Percentiles rank a stretch among this genome's conserved stretches.
These are phyloP conservation scores for Crucihimalaya himalaica DNA, from an alignment of 345 rosid species.

Conservation along the genomic window DNA sequence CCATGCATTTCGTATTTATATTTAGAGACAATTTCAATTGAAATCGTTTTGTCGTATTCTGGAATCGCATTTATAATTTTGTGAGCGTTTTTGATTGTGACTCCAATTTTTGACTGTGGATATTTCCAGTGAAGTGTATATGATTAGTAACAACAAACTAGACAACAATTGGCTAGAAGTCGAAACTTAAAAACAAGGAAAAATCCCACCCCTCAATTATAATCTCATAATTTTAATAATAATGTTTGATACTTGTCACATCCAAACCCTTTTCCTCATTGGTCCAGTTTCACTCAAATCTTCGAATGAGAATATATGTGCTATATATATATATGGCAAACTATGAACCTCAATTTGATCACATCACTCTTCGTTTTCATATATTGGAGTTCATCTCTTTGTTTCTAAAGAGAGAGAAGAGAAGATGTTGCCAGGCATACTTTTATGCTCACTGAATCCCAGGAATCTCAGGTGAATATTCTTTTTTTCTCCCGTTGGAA, in stretches of 20 bases:
- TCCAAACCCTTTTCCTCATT: slow-evolving; percentile 28
- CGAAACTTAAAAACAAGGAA: slow-evolving; percentile 8
- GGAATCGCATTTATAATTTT: background rate
- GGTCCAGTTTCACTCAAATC: slow-evolving; percentile 6
- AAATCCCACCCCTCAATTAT: slow-evolving; percentile 2
- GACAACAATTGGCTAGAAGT: slow-evolving; percentile 33
- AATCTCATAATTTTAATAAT: slow-evolving; percentile 9
- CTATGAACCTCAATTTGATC: slow-evolving; percentile 13
- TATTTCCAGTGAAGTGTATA: background rate
- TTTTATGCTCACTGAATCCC: slow-evolving; percentile 57
- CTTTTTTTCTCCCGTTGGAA: background rate
- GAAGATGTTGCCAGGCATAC: slow-evolving; percentile 55
- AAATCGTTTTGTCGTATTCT: slow-evolving; percentile 1
- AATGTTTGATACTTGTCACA: slow-evolving; percentile 40
- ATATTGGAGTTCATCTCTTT: background rate
- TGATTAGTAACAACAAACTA: slow-evolving; percentile 23
- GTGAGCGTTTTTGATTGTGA: background rate
- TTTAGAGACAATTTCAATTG: background rate
- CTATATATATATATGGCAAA: slow-evolving; percentile 30
- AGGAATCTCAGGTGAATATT: slow-evolving; percentile 47
- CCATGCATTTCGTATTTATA: background rate
- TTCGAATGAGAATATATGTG: background rate
- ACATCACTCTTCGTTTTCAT: slow-evolving; percentile 13
- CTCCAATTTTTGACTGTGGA: background rate
- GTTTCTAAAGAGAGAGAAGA: background rate